A percentile compares a stretch with the other conserved stretches of the same genome.
Conservation (phyloP, 2,329 filamentous ascomycete genomes). For the Talaromyces piceae region DNA sequence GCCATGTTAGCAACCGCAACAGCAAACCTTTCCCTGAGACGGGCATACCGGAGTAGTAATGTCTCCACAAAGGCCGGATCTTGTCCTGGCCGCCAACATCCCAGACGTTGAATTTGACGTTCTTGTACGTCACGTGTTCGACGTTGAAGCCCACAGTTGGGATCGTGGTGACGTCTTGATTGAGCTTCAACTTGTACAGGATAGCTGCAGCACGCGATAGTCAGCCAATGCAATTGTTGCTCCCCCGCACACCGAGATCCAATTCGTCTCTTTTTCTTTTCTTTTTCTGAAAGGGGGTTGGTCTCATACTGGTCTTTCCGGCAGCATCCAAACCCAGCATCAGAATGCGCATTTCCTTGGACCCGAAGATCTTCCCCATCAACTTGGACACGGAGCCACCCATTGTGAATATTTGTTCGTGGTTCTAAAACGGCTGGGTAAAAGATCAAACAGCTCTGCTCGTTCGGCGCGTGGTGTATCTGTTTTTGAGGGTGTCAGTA, state of each 20-base stretch:
- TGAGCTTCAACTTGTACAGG: constrained; percentile 97
- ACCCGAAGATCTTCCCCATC: constrained; percentile 98
- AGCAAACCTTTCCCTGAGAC: not conserved
- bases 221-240: not conserved
- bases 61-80: constrained; percentile 93
- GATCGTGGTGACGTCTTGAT: constrained; percentile 96
- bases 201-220: constrained; percentile 51
- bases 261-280: not conserved
- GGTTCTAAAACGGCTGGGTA: not conserved
- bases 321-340: constrained; percentile 98
- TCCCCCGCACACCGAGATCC: not conserved
- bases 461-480: too few species aligned
- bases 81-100: constrained; percentile 99
- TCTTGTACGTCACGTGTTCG: constrained; percentile 98
- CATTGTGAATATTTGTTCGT: constrained; percentile 52
- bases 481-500: too few species aligned
- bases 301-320: constrained; percentile 85
- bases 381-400: constrained; percentile 90
- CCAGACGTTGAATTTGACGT: constrained; percentile 99
- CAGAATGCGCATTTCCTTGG: constrained; percentile 96
- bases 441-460: too few species aligned
- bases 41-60: constrained; percentile 76
- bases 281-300: too few species aligned
- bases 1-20: not conserved
- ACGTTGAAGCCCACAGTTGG: constrained; percentile 99